These are phyloP conservation scores for Yarrowia hollandica DNA, from an alignment of 805 yeast genomes.

Conservation along the genomic window DNA sequence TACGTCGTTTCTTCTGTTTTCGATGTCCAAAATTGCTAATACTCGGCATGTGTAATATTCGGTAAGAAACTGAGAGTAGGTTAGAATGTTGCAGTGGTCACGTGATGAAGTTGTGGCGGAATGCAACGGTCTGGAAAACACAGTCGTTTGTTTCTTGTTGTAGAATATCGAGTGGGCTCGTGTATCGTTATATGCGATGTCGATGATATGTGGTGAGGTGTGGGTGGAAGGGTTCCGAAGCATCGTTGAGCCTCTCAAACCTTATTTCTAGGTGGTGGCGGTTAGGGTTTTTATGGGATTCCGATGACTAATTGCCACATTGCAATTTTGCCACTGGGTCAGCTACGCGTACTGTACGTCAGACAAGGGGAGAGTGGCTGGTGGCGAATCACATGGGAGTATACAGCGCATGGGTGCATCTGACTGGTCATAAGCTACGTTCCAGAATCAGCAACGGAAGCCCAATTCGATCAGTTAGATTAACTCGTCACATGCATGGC, in stretches of 20 bases:
- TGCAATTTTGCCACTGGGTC: too few species aligned
- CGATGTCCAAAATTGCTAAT: not conserved
- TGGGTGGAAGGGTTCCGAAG: slow-evolving; percentile 1
- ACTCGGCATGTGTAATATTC: slow-evolving; percentile 13
- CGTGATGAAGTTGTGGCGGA: slow-evolving; percentile 1
- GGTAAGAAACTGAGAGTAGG: too few species aligned
- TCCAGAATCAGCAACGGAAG: too few species aligned
- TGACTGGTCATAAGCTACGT: too few species aligned
- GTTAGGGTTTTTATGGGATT: not conserved
- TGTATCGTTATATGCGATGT: not conserved
- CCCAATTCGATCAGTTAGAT: too few species aligned
- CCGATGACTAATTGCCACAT: too few species aligned
- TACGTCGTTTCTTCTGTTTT: not conserved
- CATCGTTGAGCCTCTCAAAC: not conserved
- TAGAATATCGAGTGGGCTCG: not conserved
- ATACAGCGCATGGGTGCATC: too few species aligned
- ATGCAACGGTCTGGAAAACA: not conserved
- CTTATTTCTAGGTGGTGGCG: not conserved
- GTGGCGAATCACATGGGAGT: slow-evolving; percentile 5
- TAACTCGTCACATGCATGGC: slow-evolving; percentile 2
- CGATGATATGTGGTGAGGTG: not conserved
- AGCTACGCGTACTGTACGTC: too few species aligned
- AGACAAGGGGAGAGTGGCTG: too few species aligned
- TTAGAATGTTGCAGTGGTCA: slow-evolving; percentile 1
- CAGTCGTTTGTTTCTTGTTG: not conserved